Evolutionary conservation across 345 rosid species (phyloP), one percentile per base, ranked within the genome.

Genomic region (Arabidopsis suecica): DNA sequence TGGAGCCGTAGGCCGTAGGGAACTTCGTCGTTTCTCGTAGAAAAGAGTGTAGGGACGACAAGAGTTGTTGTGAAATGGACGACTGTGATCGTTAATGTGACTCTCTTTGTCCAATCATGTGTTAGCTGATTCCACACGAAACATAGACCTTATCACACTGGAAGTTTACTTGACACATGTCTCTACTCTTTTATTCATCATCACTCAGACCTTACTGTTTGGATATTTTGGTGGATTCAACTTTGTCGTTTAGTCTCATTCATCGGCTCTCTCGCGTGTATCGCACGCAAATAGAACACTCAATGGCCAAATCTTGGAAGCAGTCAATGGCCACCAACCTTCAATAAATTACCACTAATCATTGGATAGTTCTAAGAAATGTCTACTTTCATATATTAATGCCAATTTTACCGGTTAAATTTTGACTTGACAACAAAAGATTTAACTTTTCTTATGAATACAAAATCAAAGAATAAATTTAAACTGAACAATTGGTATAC

Each of bases 121-220:
- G 48, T 72, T 74, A 47, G 71, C 79, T 75, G 78, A 75, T 72
- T 61, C 77, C 69, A 68, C 69, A 84, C 85, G 82, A 38, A 78
- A 81, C 41, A 61, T 73, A 54, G 47, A 73, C 64, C 71, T 47
- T 62, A 77, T 72, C 70, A 25, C 72, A 75, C 71, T 14, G 44
- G 68, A 74, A 49, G 65, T n/a, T 16, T 60, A 3, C 20, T 58
- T 13, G 34, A 75, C 81, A 72, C 78, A 81, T 78, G 78, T 77
- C 42, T 0, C 3, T 65, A 44, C 16, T 36, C 65, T 37, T 37
- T 61, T 61, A 12, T 45, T 48, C 66, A 68, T 48, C 66, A 68
- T 82, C 83, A 65, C 68, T 41, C 81, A 62, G 78, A 62, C 62
- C 10, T 67, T 3, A 45, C 80, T 79, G 73, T 78, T 61, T 12